Evolutionary conservation across 345 rosid genomes (phyloP).

Genomic region (Aethionema arabicum): DNA sequence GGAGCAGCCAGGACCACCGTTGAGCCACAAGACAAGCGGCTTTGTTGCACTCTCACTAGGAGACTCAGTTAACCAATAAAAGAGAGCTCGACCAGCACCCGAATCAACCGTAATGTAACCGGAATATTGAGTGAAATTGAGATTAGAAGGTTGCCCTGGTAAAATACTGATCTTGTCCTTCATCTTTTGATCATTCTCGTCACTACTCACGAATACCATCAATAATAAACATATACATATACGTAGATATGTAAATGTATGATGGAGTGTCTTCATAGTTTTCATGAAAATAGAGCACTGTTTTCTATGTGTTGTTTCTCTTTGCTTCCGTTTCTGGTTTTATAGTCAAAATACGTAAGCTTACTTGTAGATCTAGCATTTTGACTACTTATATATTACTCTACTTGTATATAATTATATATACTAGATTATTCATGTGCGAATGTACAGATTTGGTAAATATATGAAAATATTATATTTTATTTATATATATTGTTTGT

Average conservation of each 20-base stretch:
- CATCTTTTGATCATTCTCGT: slow-evolving; percentile 40
- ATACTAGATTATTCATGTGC: no score
- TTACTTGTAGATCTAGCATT: slow-evolving; percentile 32
- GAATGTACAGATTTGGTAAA: no score
- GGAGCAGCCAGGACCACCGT: slow-evolving; percentile 95
- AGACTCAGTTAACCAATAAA: slow-evolving; percentile 70
- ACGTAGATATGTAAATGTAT: no score
- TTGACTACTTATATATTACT: slow-evolving; percentile 26
- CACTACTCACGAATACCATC: slow-evolving; percentile 12
- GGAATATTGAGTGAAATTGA: slow-evolving; percentile 70
- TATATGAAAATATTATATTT: no score
- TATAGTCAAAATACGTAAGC: slow-evolving; percentile 40
- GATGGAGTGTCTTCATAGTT: no score
- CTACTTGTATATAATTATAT: not conserved
- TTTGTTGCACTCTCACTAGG: slow-evolving; percentile 38
- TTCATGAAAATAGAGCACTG: not conserved
- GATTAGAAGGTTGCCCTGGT: slow-evolving; percentile 69
- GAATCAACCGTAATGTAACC: slow-evolving; percentile 70
- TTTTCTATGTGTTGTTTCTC: slow-evolving; percentile 3
- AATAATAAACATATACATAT: slow-evolving; percentile 10
- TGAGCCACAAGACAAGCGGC: slow-evolving; percentile 78
- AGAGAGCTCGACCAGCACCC: slow-evolving; percentile 58
- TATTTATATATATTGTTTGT: no score
- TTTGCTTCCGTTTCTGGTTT: slow-evolving; percentile 23
- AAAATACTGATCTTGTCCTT: slow-evolving; percentile 55